Conservation (phyloP, 2,329 filamentous ascomycete species). For the Cladosporium sphaerospermum region DNA sequence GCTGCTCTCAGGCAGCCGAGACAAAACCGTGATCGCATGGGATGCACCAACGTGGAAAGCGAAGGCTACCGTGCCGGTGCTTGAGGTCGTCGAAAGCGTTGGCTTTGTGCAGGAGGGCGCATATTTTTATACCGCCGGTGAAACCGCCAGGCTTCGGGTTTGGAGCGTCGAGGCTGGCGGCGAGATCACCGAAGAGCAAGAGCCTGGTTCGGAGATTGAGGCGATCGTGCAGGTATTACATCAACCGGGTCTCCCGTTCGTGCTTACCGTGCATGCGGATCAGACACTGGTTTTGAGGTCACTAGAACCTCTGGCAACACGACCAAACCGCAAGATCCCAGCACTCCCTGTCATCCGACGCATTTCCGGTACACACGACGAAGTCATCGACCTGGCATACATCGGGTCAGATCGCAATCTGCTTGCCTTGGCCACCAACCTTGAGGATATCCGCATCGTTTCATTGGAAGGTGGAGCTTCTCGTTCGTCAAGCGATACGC, state of each 20-base stretch:
- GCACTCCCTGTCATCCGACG: slow-evolving; percentile 60
- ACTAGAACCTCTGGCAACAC: slow-evolving; percentile 37
- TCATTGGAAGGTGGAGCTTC: slow-evolving; percentile 41
- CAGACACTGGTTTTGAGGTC: slow-evolving; percentile 78
- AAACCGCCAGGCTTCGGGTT: slow-evolving; percentile 72
- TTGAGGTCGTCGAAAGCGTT: slow-evolving; percentile 78
- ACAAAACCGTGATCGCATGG: slow-evolving; percentile 94
- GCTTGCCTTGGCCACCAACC: slow-evolving; percentile 87
- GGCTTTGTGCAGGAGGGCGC: slow-evolving; percentile 69
- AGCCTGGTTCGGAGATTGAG: slow-evolving; percentile 52
- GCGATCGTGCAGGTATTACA: slow-evolving; percentile 68
- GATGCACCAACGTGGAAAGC: slow-evolving; percentile 79
- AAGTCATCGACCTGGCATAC: slow-evolving; percentile 91
- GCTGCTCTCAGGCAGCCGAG: slow-evolving; percentile 77
- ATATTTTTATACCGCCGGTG: slow-evolving; percentile 76
- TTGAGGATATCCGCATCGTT: slow-evolving; percentile 84
- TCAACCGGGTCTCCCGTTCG: slow-evolving; percentile 57
- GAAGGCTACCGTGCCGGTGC: slow-evolving; percentile 70
- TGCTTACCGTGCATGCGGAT: slow-evolving; percentile 80
- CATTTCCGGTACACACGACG: slow-evolving; percentile 94
- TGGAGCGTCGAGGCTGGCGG: slow-evolving; percentile 74
- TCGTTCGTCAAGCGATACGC: slow-evolving; percentile 20
- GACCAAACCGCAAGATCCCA: slow-evolving; percentile 14
- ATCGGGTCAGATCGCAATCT: slow-evolving; percentile 73
- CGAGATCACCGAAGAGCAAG: slow-evolving; percentile 73